Percentiles rank a stretch among this genome's conserved stretches.
Evolutionary conservation across 192 early-diverging fungal genomes (phyloP).

Genomic region (Neocallimastix lanati): DNA sequence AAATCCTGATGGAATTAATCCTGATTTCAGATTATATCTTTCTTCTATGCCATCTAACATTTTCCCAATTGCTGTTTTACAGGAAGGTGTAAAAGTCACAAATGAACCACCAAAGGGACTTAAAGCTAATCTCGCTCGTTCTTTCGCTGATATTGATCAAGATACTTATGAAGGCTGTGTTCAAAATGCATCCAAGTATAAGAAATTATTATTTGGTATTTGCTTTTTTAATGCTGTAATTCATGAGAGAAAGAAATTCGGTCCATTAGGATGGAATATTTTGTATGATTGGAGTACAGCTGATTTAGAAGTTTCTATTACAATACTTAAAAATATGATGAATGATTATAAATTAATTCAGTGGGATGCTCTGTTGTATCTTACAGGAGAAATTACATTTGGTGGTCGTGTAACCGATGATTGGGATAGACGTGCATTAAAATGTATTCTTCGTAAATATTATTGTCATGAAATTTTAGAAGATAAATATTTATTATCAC

Average conservation of each 20-base stretch:
- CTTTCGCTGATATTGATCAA: constrained; percentile 26
- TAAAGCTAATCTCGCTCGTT: constrained; percentile 33
- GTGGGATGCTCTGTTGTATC: constrained; percentile 35
- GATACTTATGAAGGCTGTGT: background rate
- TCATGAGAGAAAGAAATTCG: constrained; percentile 43
- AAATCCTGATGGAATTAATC: constrained; percentile 11
- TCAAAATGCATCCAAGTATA: constrained; percentile 15
- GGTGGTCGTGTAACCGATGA: constrained; percentile 46
- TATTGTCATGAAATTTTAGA: constrained; percentile 24
- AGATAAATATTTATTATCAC: constrained; percentile 28
- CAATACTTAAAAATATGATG: constrained; percentile 10
- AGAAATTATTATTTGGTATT: constrained; percentile 40
- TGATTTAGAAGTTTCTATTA: constrained; percentile 14
- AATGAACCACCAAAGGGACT: constrained; percentile 44
- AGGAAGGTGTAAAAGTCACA: constrained; percentile 43
- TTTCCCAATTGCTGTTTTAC: constrained; percentile 33
- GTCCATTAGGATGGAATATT: constrained; percentile 36
- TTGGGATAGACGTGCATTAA: constrained; percentile 33
- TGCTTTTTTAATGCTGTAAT: constrained; percentile 49
- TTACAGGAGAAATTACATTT: constrained; percentile 34
- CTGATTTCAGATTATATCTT: constrained; percentile 30
- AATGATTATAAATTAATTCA: constrained; percentile 23
- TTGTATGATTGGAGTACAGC: constrained; percentile 35
- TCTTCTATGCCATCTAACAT: constrained; percentile 47
- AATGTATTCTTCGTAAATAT: constrained; percentile 27